Evolutionary conservation across 2,329 filamentous ascomycete genomes (phyloP).

Genomic region (Xylariaceae sp.): DNA sequence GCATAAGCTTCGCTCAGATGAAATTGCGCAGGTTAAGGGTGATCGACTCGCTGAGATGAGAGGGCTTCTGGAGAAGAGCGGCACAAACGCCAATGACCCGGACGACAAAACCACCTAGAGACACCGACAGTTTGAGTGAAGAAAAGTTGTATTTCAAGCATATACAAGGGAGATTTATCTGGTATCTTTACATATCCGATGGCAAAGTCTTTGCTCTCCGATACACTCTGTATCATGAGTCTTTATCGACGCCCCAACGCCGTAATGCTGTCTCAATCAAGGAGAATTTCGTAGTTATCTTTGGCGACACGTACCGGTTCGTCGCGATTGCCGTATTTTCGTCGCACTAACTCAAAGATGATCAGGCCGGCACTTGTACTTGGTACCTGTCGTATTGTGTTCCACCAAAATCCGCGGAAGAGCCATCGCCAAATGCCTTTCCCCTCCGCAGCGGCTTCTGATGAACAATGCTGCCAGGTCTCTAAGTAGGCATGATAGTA

Average conservation of each 20-base stretch:
- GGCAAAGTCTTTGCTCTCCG: no score
- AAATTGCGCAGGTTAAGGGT: no score
- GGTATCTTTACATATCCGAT: not conserved
- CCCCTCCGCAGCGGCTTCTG: conserved; percentile 55
- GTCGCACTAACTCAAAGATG: conserved; percentile 72
- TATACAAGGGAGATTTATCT: no score
- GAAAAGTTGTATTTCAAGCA: no score
- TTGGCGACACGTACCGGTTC: conserved; percentile 64
- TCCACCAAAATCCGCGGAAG: conserved; percentile 70
- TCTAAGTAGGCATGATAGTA: conserved; percentile 72
- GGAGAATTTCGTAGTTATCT: conserved; percentile 69
- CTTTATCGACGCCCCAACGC: not conserved
- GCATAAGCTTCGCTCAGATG: no score
- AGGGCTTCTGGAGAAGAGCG: no score
- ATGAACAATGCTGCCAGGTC: conserved; percentile 59
- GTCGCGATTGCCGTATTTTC: conserved; percentile 65
- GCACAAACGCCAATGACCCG: no score
- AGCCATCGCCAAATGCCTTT: conserved; percentile 61
- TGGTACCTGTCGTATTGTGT: conserved; percentile 70
- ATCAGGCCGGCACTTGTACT: conserved; percentile 75
- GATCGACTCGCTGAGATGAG: no score
- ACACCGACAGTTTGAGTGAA: no score
- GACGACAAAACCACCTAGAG: no score
- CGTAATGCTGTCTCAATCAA: conserved; percentile 38
- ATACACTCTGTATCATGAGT: no score